Conservation (phyloP, 2,329 filamentous ascomycete species). For the Microcera coccophila region DNA sequence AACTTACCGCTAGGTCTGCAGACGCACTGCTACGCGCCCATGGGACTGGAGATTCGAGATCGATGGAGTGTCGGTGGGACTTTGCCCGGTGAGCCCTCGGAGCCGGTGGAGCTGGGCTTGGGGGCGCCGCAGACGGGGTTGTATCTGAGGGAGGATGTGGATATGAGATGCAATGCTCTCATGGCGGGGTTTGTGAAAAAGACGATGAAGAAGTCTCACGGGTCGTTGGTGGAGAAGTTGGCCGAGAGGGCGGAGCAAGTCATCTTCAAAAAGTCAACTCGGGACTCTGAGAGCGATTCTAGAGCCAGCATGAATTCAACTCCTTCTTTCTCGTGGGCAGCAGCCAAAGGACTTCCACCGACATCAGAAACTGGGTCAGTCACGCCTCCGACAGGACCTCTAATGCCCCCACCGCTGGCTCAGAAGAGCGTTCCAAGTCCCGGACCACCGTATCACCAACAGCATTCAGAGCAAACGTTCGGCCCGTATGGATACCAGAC, state of each 20-base stretch:
- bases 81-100: conserved; percentile 64
- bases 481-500: not conserved
- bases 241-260: conserved; percentile 29
- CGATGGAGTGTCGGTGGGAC: conserved; percentile 75
- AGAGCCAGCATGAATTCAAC: not conserved
- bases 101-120: conserved; percentile 63
- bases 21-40: conserved; percentile 79
- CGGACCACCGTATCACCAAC: not conserved
- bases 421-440: conserved; percentile 3
- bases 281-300: conserved; percentile 10
- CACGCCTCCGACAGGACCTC: not conserved
- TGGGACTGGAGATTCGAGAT: conserved; percentile 73
- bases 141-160: conserved; percentile 81
- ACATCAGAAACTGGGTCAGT: not conserved
- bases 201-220: conserved; percentile 74
- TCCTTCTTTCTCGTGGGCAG: not conserved
- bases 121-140: conserved; percentile 64
- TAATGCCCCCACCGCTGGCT: not conserved
- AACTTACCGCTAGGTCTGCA: conserved; percentile 69
- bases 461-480: not conserved
- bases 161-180: conserved; percentile 73
- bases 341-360: not conserved
- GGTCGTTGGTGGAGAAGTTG: conserved; percentile 64
- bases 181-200: conserved; percentile 75
- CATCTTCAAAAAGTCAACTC: conserved; percentile 16